These are phyloP conservation scores for Aspergillus saccharolyticus DNA, from an alignment of 495 filamentous ascomycete species.

Conservation along the genomic window DNA sequence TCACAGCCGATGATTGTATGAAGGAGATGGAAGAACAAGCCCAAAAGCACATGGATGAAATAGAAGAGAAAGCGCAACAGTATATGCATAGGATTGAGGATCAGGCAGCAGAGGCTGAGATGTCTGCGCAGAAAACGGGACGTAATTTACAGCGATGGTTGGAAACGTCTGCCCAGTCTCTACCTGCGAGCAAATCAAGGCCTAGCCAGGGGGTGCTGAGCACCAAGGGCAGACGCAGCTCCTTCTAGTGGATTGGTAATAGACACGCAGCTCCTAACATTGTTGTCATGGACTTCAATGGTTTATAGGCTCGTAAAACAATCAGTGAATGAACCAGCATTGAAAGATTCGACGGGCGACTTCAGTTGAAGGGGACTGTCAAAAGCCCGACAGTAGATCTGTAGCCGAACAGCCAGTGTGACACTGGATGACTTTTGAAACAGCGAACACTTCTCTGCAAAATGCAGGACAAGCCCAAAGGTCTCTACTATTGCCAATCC, in stretches of 20 bases:
- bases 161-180: too few species aligned
- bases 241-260: conserved; percentile 9
- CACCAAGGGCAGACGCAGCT: conserved; percentile 12
- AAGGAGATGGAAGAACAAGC: conserved; percentile 12
- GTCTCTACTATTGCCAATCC: too few species aligned
- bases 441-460: too few species aligned
- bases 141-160: too few species aligned
- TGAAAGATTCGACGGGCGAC: too few species aligned
- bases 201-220: conserved; percentile 7
- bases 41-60: conserved; percentile 11
- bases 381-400: neutral
- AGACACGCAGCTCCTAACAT: neutral
- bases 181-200: conserved; percentile 5
- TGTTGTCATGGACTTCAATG: too few species aligned
- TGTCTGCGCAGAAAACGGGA: too few species aligned
- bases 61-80: conserved; percentile 17
- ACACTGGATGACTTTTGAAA: too few species aligned
- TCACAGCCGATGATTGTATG: conserved; percentile 17
- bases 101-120: conserved; percentile 6
- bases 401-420: neutral
- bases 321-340: too few species aligned
- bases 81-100: conserved; percentile 13
- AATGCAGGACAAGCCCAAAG: too few species aligned
- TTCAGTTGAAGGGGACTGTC: too few species aligned
- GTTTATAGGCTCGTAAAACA: too few species aligned